These are phyloP conservation scores for Kondoa subrosea DNA, from an alignment of 768 basidiomycete species.

Conservation along the genomic window DNA sequence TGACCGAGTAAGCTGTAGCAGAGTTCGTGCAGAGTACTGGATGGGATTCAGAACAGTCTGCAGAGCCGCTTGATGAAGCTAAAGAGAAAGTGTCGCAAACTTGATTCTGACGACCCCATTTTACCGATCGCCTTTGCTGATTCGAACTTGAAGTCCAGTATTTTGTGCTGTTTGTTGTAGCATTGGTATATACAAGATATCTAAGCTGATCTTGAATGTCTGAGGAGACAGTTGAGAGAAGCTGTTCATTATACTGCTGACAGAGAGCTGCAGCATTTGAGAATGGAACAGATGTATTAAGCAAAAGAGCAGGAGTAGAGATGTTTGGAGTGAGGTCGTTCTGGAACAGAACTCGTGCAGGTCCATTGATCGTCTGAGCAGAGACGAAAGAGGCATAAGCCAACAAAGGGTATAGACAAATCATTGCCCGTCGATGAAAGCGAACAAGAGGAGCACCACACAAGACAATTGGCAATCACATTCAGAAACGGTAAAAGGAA, in stretches of 20 bases:
- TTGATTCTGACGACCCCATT: slow-evolving; percentile 7
- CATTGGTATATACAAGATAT: slow-evolving; percentile 13
- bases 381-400: no score
- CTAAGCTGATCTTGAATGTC: slow-evolving; percentile 17
- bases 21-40: slow-evolving; percentile 19
- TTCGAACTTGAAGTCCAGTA: not conserved
- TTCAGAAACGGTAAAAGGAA: no score
- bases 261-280: slow-evolving; percentile 11
- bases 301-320: slow-evolving; percentile 9
- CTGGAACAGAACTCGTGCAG: slow-evolving; percentile 14
- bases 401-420: no score
- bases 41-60: not conserved
- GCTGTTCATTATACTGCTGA: slow-evolving; percentile 10
- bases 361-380: no score
- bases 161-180: slow-evolving; percentile 9
- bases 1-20: slow-evolving; percentile 1
- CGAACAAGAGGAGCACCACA: no score
- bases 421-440: no score
- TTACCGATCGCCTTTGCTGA: slow-evolving; percentile 6
- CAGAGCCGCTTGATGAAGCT: not conserved
- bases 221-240: slow-evolving; percentile 8
- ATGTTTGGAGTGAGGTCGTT: slow-evolving; percentile 14
- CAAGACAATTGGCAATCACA: no score
- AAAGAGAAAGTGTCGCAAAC: slow-evolving; percentile 11
- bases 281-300: not conserved